Conservation (phyloP, 495 filamentous ascomycete genomes). For the Lasiosphaeriaceae sp. region DNA sequence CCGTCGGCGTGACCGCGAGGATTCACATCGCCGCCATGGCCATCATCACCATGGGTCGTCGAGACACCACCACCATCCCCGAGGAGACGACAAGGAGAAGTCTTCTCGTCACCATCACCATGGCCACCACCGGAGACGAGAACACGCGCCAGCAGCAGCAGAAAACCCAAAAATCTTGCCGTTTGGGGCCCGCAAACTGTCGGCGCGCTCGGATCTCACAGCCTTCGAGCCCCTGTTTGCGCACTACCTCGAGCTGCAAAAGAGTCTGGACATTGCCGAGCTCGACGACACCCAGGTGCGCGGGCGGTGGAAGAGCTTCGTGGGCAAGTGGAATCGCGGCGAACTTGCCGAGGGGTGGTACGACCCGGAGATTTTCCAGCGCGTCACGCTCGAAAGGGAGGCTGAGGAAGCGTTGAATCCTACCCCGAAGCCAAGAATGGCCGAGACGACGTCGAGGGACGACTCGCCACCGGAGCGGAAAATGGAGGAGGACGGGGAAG, state of each 20-base stretch:
- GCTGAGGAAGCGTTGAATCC: constrained; percentile 4
- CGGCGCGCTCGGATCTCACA: constrained; percentile 57
- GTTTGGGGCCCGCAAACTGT: constrained; percentile 57
- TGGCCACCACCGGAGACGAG: neutral
- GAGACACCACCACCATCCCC: constrained; percentile 11
- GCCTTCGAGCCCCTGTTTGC: constrained; percentile 70
- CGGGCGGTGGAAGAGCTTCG: constrained; percentile 92
- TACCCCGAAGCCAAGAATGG: neutral
- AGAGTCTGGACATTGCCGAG: constrained; percentile 60
- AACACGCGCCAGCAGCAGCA: neutral
- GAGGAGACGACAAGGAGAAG: neutral
- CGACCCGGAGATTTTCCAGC: constrained; percentile 60
- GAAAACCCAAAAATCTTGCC: constrained; percentile 47
- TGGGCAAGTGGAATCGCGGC: constrained; percentile 89
- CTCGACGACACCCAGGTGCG: constrained; percentile 65
- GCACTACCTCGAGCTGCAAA: constrained; percentile 87
- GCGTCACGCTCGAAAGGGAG: constrained; percentile 32
- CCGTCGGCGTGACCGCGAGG: no score
- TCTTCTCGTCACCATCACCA: constrained; percentile 18
- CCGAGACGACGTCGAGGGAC: neutral
- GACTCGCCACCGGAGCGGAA: neutral
- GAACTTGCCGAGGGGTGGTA: constrained; percentile 96
- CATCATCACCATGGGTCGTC: no score
- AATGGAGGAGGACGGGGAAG: neutral
- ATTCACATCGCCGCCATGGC: no score